Evolutionary conservation across 768 basidiomycete species (phyloP).

Genomic region (Cyathus striatus): DNA sequence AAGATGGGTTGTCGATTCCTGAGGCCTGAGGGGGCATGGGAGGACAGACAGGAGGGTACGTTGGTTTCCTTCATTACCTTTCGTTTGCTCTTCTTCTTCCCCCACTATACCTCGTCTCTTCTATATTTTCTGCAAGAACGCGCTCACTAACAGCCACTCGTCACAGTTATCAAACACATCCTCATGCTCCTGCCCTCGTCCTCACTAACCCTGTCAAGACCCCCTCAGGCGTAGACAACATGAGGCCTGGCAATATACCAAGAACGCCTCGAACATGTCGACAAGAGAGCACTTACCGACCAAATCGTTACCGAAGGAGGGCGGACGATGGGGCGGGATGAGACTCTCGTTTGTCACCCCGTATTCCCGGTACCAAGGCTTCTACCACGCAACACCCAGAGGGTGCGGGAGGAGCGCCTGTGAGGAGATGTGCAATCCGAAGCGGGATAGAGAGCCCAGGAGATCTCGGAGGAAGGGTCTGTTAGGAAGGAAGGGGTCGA

Average conservation of each 20-base stretch:
- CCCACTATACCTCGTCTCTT: not conserved
- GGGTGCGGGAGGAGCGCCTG: conserved; percentile 10
- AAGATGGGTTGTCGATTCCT: conserved; percentile 30
- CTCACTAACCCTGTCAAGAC: conserved; percentile 73
- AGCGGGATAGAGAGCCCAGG: conserved; percentile 11
- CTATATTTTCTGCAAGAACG: conserved; percentile 80
- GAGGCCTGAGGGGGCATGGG: conserved; percentile 42
- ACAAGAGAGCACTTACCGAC: conserved; percentile 64
- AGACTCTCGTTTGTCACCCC: conserved; percentile 31
- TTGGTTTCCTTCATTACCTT: not conserved
- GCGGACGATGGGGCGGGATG: conserved; percentile 21
- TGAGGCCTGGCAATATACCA: conserved; percentile 59
- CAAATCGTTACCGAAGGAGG: conserved; percentile 54
- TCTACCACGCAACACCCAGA: conserved; percentile 32
- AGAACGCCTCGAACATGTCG: conserved; percentile 56
- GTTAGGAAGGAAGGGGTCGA: conserved; percentile 2
- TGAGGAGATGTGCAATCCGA: conserved; percentile 3
- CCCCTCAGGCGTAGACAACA: conserved; percentile 74
- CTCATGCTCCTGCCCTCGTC: conserved; percentile 84
- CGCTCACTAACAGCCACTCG: conserved; percentile 76
- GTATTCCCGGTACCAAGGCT: conserved; percentile 22
- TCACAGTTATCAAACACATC: conserved; percentile 91
- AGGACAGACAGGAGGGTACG: conserved; percentile 63
- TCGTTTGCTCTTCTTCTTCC: not conserved
- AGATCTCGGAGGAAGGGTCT: conserved; percentile 11